Evolutionary conservation across 2,329 filamentous ascomycete genomes (phyloP).

Genomic region (Cyphellophora europaea): DNA sequence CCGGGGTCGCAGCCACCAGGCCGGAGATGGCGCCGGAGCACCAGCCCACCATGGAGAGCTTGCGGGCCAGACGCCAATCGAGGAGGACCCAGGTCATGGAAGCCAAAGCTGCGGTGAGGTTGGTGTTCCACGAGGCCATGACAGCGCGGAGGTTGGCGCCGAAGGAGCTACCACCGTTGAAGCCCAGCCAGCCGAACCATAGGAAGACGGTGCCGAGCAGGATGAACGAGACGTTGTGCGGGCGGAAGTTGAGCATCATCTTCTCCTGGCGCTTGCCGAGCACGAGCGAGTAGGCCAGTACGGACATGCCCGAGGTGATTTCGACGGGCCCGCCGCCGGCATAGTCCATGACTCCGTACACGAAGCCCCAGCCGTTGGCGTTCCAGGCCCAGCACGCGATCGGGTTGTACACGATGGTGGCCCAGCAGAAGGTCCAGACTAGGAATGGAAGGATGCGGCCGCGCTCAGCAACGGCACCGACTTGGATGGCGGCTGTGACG

Average conservation of each 20-base stretch:
- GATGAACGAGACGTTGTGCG: slow-evolving; percentile 96
- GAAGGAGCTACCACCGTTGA: slow-evolving; percentile 94
- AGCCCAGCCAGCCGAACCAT: slow-evolving; percentile 98
- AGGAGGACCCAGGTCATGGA: slow-evolving; percentile 91
- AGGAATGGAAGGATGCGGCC: slow-evolving; percentile 86
- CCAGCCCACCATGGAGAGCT: slow-evolving; percentile 93
- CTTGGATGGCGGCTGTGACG: slow-evolving; percentile 82
- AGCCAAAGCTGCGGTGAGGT: slow-evolving; percentile 83
- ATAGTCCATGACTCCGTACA: slow-evolving; percentile 89
- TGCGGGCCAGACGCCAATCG: slow-evolving; percentile 86
- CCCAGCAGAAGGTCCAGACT: slow-evolving; percentile 95
- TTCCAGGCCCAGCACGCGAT: slow-evolving; percentile 97
- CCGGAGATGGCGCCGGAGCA: slow-evolving; percentile 82
- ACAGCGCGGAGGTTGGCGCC: slow-evolving; percentile 88
- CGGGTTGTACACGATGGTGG: slow-evolving; percentile 94
- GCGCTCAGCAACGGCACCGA: slow-evolving; percentile 87
- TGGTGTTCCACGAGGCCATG: slow-evolving; percentile 98
- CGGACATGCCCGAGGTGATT: slow-evolving; percentile 87
- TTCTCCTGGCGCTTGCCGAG: slow-evolving; percentile 94
- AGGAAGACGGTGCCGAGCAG: slow-evolving; percentile 90
- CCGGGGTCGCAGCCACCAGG: slow-evolving; percentile 78
- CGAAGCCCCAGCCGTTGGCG: slow-evolving; percentile 82
- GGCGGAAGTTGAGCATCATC: slow-evolving; percentile 99
- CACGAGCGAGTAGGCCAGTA: slow-evolving; percentile 89
- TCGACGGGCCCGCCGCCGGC: slow-evolving; percentile 95